These are phyloP conservation scores for Jatropha multifida DNA, from an alignment of 441 rosid genomes.

Conservation along the genomic window DNA sequence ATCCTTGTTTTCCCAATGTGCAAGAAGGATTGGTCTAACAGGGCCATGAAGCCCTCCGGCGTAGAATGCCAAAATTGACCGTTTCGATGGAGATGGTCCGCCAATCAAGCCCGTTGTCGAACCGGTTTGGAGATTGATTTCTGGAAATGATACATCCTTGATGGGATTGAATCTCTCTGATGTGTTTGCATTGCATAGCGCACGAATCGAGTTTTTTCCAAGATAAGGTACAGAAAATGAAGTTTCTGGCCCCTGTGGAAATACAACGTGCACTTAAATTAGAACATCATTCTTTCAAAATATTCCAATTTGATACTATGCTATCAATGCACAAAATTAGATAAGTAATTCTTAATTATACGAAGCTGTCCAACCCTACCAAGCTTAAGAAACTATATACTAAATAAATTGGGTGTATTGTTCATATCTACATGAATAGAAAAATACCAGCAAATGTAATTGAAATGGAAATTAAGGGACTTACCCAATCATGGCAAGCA, in stretches of 20 bases:
- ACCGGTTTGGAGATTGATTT: slow-evolving; percentile 70
- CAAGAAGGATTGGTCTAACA: slow-evolving; percentile 69
- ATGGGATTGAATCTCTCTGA: slow-evolving; percentile 77
- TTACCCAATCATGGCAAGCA: slow-evolving; percentile 94
- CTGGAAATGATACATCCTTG: slow-evolving; percentile 81
- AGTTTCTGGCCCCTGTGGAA: slow-evolving; percentile 72
- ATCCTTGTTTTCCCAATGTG: slow-evolving; percentile 87
- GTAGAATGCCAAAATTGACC: slow-evolving; percentile 80
- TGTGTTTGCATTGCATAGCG: slow-evolving; percentile 89
- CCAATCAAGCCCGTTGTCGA: slow-evolving; percentile 56
- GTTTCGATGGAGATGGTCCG: slow-evolving; percentile 75
- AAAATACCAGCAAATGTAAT: neutral
- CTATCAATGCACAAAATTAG: neutral
- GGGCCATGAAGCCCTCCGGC: slow-evolving; percentile 98
- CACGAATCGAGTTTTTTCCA: slow-evolving; percentile 69
- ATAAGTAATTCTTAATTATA: too few relatives aligned
- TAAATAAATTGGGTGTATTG: too few relatives aligned
- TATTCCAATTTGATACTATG: neutral
- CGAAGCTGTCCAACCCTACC: too few relatives aligned
- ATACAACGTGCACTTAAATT: neutral
- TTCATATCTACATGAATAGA: neutral
- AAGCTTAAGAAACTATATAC: neutral
- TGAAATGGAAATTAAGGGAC: neutral
- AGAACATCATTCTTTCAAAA: neutral
- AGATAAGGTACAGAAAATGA: slow-evolving; percentile 61